A percentile compares a stretch with the other conserved stretches of the same genome.
These are phyloP conservation scores for Neopestalotiopsis sp. DNA, from an alignment of 2,329 filamentous ascomycete species.

Conservation along the genomic window DNA sequence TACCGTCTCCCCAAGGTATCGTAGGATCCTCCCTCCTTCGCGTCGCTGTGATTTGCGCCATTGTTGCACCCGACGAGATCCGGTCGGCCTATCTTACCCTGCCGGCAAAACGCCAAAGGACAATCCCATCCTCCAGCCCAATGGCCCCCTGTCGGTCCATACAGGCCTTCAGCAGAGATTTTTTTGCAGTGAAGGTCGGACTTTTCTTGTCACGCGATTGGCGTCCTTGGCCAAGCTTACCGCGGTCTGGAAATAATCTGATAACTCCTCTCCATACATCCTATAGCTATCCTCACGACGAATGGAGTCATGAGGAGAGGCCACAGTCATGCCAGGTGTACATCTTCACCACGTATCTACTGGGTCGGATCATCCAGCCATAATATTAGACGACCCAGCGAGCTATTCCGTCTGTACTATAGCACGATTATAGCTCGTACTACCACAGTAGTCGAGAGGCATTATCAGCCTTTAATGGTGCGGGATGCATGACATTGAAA, in stretches of 20 bases:
- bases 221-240: background rate
- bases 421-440: too few relatives aligned
- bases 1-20: background rate
- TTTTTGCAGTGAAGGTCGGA: background rate
- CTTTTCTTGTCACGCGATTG: background rate
- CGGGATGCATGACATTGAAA: background rate
- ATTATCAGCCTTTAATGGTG: too few relatives aligned
- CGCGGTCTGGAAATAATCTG: constrained; percentile 3
- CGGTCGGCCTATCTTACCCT: constrained; percentile 15
- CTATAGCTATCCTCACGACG: background rate
- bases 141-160: background rate
- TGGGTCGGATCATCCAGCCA: background rate
- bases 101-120: constrained; percentile 6
- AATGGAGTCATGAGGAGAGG: constrained; percentile 5
- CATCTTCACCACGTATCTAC: background rate
- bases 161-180: background rate
- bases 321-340: background rate
- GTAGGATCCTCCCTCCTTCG: constrained; percentile 1
- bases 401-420: too few relatives aligned
- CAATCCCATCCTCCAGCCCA: background rate
- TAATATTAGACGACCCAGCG: background rate
- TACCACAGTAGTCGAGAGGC: too few relatives aligned
- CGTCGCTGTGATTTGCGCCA: background rate
- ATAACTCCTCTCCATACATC: background rate
- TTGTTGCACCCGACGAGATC: constrained; percentile 16